These are phyloP conservation scores for Blastobotrys buckinghamii DNA, from an alignment of 1,139 yeast genomes.

Conservation along the genomic window DNA sequence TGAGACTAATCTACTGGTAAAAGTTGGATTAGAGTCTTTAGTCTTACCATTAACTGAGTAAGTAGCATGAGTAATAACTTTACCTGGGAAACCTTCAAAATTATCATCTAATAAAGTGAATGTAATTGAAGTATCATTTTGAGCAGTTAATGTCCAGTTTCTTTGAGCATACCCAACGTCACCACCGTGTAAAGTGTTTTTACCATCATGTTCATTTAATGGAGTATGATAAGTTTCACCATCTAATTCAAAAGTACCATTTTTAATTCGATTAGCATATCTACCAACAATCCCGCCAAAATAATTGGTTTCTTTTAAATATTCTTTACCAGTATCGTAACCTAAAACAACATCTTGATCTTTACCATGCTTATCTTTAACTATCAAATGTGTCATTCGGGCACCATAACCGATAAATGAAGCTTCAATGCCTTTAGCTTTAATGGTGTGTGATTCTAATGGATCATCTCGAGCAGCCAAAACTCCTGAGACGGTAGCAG, in stretches of 20 bases:
- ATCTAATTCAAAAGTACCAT: conserved; percentile 37
- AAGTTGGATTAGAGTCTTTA: conserved; percentile 18
- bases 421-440: conserved; percentile 16
- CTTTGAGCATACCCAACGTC: conserved; percentile 40
- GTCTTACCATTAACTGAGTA: conserved; percentile 32
- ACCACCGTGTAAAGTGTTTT: conserved; percentile 43
- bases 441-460: conserved; percentile 12
- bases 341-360: conserved; percentile 14
- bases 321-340: conserved; percentile 10
- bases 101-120: conserved; percentile 38
- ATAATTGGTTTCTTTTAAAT: conserved; percentile 33
- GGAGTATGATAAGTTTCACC: conserved; percentile 36
- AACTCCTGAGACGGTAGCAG: not conserved
- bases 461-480: conserved; percentile 5
- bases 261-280: conserved; percentile 47
- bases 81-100: conserved; percentile 45
- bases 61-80: conserved; percentile 39
- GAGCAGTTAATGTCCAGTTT: conserved; percentile 15
- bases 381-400: conserved; percentile 13
- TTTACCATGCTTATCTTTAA: conserved; percentile 12
- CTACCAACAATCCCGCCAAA: conserved; percentile 57
- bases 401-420: conserved; percentile 15
- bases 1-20: conserved; percentile 42
- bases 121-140: conserved; percentile 12
- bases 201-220: conserved; percentile 36